Conservation (phyloP, 2,329 filamentous ascomycete genomes). For the Ophiostoma himal-ulmi region DNA sequence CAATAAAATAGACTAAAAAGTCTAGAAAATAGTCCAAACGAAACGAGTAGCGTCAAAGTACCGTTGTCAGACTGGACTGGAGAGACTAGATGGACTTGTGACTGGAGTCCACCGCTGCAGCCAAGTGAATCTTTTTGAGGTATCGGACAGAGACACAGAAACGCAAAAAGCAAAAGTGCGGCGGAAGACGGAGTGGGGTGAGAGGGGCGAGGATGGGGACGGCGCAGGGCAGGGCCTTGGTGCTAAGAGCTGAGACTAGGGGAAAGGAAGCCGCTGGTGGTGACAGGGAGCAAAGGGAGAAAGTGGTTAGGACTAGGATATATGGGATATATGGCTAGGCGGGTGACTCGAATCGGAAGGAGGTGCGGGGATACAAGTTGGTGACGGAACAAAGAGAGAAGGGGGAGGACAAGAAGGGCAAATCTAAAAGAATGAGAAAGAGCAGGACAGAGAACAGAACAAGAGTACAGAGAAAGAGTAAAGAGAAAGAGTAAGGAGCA, state of each 20-base stretch:
- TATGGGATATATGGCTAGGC: background rate
- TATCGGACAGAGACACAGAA: conserved; percentile 1
- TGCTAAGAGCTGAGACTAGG: conserved; percentile 11
- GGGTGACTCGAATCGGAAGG: background rate
- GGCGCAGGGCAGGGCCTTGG: conserved; percentile 10
- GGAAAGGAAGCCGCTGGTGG: conserved; percentile 4
- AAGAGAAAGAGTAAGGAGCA: background rate
- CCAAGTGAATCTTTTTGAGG: background rate
- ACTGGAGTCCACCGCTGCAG: background rate
- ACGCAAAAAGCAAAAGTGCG: background rate
- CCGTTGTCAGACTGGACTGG: background rate
- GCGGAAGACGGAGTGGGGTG: conserved; percentile 15
- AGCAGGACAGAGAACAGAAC: background rate
- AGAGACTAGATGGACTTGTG: background rate
- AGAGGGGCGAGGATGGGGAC: conserved; percentile 16
- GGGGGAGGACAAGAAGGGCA: background rate
- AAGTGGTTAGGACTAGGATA: background rate
- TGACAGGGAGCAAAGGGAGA: conserved; percentile 14
- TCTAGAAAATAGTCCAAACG: background rate
- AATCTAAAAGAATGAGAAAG: too few relatives aligned
- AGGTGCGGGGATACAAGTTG: background rate
- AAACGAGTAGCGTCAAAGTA: conserved; percentile 2
- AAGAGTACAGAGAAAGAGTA: background rate
- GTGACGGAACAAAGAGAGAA: background rate
- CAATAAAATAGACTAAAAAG: conserved; percentile 9